phyloP scores from a whole-genome alignment of 768 basidiomycete genomes.

The Hortiboletus flavorubellus region DNA sequence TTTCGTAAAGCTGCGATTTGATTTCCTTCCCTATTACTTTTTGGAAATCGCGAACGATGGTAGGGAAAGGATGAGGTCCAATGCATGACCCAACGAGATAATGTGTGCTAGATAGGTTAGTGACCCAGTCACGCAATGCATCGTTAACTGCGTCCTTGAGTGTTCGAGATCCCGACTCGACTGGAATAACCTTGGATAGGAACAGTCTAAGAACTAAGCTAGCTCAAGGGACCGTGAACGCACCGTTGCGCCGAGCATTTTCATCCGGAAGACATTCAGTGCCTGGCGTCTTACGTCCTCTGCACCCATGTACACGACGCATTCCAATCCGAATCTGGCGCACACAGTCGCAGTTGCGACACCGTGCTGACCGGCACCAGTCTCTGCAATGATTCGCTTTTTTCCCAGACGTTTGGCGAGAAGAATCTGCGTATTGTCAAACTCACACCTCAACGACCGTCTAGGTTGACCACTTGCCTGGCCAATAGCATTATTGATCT shows the following conservation, averaged over 20 bases:
- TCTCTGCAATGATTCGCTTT: slow-evolving; percentile 96
- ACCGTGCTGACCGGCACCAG: slow-evolving; percentile 98
- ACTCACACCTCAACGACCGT: not conserved
- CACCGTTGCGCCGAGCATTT: slow-evolving; percentile 94
- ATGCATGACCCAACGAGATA: slow-evolving; percentile 97
- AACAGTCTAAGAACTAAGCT: not conserved
- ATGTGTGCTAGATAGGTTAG: slow-evolving; percentile 89
- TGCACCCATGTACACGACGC: slow-evolving; percentile 96
- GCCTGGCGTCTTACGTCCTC: slow-evolving; percentile 97
- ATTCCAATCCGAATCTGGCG: slow-evolving; percentile 93
- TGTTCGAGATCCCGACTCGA: slow-evolving; percentile 89
- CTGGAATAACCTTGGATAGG: slow-evolving; percentile 75
- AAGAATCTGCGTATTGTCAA: slow-evolving; percentile 57
- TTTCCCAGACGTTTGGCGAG: slow-evolving; percentile 94
- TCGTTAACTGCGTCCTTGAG: slow-evolving; percentile 99
- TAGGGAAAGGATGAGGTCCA: slow-evolving; percentile 98
- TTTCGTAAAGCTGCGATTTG: slow-evolving; percentile 74
- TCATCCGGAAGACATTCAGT: slow-evolving; percentile 95
- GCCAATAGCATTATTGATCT: slow-evolving; percentile 98
- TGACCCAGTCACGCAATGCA: slow-evolving; percentile 98
- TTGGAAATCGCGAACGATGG: slow-evolving; percentile 98
- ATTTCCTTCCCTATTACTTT: slow-evolving; percentile 93
- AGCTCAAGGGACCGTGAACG: not conserved
- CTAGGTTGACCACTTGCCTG: slow-evolving; percentile 51
- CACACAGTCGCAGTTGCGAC: slow-evolving; percentile 99